phyloP scores from a whole-genome alignment of 179 eudicot species.

The Beta macrorhiza region DNA sequence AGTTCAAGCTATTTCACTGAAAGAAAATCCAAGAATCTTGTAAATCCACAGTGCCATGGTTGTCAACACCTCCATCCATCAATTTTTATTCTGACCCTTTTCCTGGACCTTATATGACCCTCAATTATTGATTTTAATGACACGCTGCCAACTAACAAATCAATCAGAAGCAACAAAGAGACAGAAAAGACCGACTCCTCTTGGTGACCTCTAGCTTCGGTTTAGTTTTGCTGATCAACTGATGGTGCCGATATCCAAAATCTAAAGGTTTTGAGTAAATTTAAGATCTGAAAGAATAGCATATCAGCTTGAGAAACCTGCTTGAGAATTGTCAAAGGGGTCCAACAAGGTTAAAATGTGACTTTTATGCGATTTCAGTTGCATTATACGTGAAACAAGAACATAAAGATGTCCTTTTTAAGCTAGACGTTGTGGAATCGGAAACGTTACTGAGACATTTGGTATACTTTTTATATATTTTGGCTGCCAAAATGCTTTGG shows the following conservation, averaged over 20 bases:
- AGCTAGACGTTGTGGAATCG: background rate
- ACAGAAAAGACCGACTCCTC: background rate
- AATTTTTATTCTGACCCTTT: background rate
- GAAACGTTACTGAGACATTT: background rate
- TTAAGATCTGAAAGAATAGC: background rate
- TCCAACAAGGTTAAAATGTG: background rate
- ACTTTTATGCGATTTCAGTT: background rate
- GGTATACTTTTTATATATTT: background rate
- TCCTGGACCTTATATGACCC: background rate
- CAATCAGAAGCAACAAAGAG: background rate
- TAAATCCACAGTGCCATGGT: no score
- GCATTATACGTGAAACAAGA: background rate
- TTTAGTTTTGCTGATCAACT: background rate
- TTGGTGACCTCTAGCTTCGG: background rate
- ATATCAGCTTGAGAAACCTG: background rate
- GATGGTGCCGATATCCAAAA: background rate
- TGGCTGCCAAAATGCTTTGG: background rate
- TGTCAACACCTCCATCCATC: no score
- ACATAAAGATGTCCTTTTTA: background rate
- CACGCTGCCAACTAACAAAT: background rate
- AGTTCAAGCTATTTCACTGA: no score
- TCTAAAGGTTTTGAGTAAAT: background rate
- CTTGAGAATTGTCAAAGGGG: background rate
- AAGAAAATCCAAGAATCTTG: no score
- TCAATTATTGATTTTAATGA: background rate